phyloP scores from a whole-genome alignment of 2,329 filamentous ascomycete genomes.

The Thelonectria rubi region DNA sequence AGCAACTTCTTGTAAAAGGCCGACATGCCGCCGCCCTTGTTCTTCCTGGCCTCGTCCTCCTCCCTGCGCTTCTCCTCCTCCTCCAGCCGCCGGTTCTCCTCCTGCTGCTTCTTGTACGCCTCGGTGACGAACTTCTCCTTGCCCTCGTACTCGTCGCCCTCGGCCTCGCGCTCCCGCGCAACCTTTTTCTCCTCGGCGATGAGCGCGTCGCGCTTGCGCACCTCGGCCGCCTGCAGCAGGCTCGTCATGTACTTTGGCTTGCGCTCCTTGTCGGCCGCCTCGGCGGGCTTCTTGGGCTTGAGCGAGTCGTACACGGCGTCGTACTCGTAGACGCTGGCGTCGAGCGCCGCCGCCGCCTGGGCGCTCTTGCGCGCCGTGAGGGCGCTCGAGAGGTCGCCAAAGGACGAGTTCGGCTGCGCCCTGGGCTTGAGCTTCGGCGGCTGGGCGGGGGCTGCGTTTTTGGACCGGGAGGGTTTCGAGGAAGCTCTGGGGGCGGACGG shows the following conservation, averaged over 20 bases:
- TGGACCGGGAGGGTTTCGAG: slow-evolving; percentile 48
- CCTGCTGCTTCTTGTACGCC: slow-evolving; percentile 83
- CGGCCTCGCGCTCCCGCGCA: slow-evolving; percentile 78
- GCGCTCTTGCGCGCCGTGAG: slow-evolving; percentile 70
- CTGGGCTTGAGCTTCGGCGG: slow-evolving; percentile 58
- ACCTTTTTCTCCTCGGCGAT: slow-evolving; percentile 84
- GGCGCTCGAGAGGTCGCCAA: slow-evolving; percentile 73
- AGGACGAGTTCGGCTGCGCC: slow-evolving; percentile 55
- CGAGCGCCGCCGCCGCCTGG: slow-evolving; percentile 71
- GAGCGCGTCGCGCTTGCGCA: slow-evolving; percentile 79
- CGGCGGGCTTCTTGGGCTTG: slow-evolving; percentile 70
- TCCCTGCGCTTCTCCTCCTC: slow-evolving; percentile 75
- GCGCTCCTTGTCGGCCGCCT: slow-evolving; percentile 58
- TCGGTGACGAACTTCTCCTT: slow-evolving; percentile 89
- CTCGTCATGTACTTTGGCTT: slow-evolving; percentile 83
- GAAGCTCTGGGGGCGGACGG: slow-evolving; percentile 34
- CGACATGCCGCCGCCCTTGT: slow-evolving; percentile 74
- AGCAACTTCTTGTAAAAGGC: slow-evolving; percentile 81
- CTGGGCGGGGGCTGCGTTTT: slow-evolving; percentile 46
- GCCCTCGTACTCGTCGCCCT: slow-evolving; percentile 81
- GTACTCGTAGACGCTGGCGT: slow-evolving; percentile 85
- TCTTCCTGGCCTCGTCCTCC: slow-evolving; percentile 71
- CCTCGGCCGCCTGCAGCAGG: slow-evolving; percentile 76
- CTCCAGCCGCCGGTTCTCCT: slow-evolving; percentile 75
- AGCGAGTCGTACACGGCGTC: slow-evolving; percentile 83